These are phyloP conservation scores for Trichomonas vaginalis DNA, from an alignment of 208 protist species.

Conservation along the genomic window DNA sequence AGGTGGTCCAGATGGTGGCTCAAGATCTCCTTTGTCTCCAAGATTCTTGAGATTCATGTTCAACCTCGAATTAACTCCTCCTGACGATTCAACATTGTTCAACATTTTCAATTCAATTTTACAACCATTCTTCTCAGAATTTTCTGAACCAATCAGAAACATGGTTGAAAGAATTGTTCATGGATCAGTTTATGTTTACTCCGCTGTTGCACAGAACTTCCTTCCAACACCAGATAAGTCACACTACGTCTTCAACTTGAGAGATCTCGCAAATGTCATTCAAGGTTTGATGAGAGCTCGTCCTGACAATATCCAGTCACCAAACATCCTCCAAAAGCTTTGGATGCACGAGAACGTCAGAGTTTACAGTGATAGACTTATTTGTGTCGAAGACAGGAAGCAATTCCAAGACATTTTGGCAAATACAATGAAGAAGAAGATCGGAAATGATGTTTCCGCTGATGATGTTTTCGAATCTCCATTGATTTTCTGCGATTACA, in stretches of 20 bases:
- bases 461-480: background rate
- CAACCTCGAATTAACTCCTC: constrained; percentile 27
- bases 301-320: constrained; percentile 23
- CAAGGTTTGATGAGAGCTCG: constrained; percentile 20
- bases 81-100: constrained; percentile 15
- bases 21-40: constrained; percentile 32
- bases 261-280: constrained; percentile 76
- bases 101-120: constrained; percentile 40
- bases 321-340: constrained; percentile 47
- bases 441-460: background rate
- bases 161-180: constrained; percentile 20
- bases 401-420: constrained; percentile 55
- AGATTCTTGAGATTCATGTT: constrained; percentile 39
- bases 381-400: constrained; percentile 61
- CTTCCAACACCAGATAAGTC: constrained; percentile 71
- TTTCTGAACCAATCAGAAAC: background rate
- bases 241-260: constrained; percentile 95
- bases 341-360: constrained; percentile 81
- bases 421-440: constrained; percentile 26
- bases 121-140: constrained; percentile 12
- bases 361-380: constrained; percentile 84
- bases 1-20: constrained; percentile 44
- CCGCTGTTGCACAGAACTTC: background rate
- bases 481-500: constrained; percentile 20
- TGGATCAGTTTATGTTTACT: constrained; percentile 43